Conservation (phyloP, 208 protist genomes). For the Trypanosoma melophagium region DNA sequence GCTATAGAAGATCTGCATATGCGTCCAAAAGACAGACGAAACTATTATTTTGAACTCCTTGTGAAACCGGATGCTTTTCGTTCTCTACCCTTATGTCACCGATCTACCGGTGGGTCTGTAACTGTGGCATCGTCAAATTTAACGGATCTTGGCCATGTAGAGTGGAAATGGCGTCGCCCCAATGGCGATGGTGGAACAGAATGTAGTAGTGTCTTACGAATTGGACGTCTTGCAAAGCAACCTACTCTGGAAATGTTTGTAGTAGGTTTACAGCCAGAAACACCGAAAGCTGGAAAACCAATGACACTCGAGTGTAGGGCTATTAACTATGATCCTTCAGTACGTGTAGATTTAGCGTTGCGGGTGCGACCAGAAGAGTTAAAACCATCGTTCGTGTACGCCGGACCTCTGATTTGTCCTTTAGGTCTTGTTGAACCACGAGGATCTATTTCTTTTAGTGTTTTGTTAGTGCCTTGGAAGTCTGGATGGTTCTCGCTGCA, state of each 20-base stretch:
- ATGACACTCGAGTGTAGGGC: slow-evolving; percentile 37
- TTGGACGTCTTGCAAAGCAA: slow-evolving; percentile 30
- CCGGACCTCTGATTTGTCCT: slow-evolving; percentile 45
- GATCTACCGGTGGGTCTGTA: neutral
- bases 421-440: slow-evolving; percentile 37
- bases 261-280: slow-evolving; percentile 15
- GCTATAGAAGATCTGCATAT: slow-evolving; percentile 29
- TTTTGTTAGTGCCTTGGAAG: slow-evolving; percentile 69
- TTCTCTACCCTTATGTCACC: slow-evolving; percentile 23
- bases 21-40: slow-evolving; percentile 41
- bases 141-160: slow-evolving; percentile 47
- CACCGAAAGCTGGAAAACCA: slow-evolving; percentile 27
- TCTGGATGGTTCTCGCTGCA: slow-evolving; percentile 47
- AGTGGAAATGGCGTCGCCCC: slow-evolving; percentile 48
- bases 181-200: slow-evolving; percentile 57
- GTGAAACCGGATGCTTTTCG: slow-evolving; percentile 37
- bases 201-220: slow-evolving; percentile 32
- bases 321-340: slow-evolving; percentile 30
- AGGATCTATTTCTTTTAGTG: slow-evolving; percentile 30
- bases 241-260: slow-evolving; percentile 38
- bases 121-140: slow-evolving; percentile 16
- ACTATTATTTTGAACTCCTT: slow-evolving; percentile 36
- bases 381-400: slow-evolving; percentile 58
- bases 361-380: slow-evolving; percentile 69
- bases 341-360: slow-evolving; percentile 44